Conservation (phyloP, 2,329 filamentous ascomycete genomes). For the Apiospora kogelbergensis region DNA sequence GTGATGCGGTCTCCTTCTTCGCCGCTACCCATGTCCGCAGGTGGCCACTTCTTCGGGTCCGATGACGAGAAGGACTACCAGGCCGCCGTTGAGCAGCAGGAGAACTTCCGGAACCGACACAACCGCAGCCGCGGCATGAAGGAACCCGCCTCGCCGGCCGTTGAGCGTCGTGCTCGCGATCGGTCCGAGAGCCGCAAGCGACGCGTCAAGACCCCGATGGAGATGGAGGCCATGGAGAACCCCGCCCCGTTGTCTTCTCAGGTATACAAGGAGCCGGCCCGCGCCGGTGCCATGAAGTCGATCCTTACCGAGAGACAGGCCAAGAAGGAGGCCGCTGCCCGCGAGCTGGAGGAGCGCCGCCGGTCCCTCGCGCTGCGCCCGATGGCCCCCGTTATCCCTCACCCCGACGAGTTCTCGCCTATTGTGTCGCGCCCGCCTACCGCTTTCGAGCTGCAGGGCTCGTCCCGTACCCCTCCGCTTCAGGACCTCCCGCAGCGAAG, state of each 20-base stretch:
- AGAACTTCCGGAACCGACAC: slow-evolving; percentile 56
- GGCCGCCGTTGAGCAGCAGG: slow-evolving; percentile 52
- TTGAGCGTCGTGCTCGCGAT: slow-evolving; percentile 31
- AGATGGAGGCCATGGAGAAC: slow-evolving; percentile 22
- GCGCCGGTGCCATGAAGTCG: slow-evolving; percentile 53
- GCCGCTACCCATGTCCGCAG: slow-evolving; percentile 72
- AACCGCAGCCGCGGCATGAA: slow-evolving; percentile 48
- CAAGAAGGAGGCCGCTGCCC: slow-evolving; percentile 74
- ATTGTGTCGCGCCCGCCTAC: slow-evolving; percentile 32
- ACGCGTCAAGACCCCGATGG: slow-evolving; percentile 27
- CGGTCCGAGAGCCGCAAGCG: slow-evolving; percentile 40
- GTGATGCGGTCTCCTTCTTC: slow-evolving; percentile 72
- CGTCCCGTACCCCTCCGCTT: slow-evolving; percentile 25
- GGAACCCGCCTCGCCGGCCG: slow-evolving; percentile 30
- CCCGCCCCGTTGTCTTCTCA: slow-evolving; percentile 30
- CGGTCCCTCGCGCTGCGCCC: slow-evolving; percentile 80
- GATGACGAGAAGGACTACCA: slow-evolving; percentile 66
- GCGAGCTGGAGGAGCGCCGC: slow-evolving; percentile 85
- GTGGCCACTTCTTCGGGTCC: slow-evolving; percentile 53
- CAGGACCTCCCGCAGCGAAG: slow-evolving; percentile 56
- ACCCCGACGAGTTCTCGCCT: slow-evolving; percentile 60
- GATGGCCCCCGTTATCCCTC: slow-evolving; percentile 76
- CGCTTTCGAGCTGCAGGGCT: slow-evolving; percentile 42
- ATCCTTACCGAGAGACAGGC: slow-evolving; percentile 61
- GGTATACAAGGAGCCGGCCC: slow-evolving; percentile 31